A percentile compares a stretch with the other conserved stretches of the same genome.
Conservation (phyloP, 2,329 filamentous ascomycete genomes). For the Cylindrodendrum hubeiense region DNA sequence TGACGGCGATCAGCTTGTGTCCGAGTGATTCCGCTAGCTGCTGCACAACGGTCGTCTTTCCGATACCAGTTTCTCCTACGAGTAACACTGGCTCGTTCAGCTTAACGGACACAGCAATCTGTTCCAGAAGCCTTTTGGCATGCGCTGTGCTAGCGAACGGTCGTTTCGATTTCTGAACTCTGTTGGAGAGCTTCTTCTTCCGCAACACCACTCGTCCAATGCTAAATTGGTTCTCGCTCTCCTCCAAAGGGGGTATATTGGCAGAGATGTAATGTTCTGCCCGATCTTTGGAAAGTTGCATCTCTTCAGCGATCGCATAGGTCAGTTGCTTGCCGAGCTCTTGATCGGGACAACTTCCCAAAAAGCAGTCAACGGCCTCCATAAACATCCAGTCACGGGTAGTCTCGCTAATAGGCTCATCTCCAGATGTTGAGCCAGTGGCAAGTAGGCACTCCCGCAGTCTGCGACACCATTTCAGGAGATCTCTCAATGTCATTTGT, state of each 20-base stretch:
- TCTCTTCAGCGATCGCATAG: constrained; percentile 82
- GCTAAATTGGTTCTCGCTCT: constrained; percentile 67
- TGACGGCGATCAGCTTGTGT: constrained; percentile 90
- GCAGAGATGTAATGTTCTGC: constrained; percentile 81
- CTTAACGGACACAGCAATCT: constrained; percentile 85
- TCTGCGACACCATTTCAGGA: constrained; percentile 92
- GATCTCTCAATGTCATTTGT: constrained; percentile 78
- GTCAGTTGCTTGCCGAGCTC: constrained; percentile 71
- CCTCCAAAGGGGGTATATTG: constrained; percentile 78
- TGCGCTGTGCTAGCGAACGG: constrained; percentile 92
- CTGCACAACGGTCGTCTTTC: constrained; percentile 96
- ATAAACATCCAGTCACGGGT: constrained; percentile 88
- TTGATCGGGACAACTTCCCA: constrained; percentile 79
- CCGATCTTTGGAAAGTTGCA: constrained; percentile 87
- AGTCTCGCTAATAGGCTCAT: constrained; percentile 79
- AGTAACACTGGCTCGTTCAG: constrained; percentile 90
- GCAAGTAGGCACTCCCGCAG: constrained; percentile 74
- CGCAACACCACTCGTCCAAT: constrained; percentile 76
- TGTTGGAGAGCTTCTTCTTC: constrained; percentile 65
- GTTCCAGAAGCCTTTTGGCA: constrained; percentile 86
- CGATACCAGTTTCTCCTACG: constrained; percentile 98
- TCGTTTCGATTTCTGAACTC: constrained; percentile 65
- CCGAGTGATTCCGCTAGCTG: constrained; percentile 88
- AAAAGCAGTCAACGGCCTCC: constrained; percentile 93
- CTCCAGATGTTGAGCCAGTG: constrained; percentile 72